A percentile compares a stretch with the other conserved stretches of the same genome.
Evolutionary conservation across 2,329 filamentous ascomycete species (phyloP).

Genomic region (Colletotrichum sp.): DNA sequence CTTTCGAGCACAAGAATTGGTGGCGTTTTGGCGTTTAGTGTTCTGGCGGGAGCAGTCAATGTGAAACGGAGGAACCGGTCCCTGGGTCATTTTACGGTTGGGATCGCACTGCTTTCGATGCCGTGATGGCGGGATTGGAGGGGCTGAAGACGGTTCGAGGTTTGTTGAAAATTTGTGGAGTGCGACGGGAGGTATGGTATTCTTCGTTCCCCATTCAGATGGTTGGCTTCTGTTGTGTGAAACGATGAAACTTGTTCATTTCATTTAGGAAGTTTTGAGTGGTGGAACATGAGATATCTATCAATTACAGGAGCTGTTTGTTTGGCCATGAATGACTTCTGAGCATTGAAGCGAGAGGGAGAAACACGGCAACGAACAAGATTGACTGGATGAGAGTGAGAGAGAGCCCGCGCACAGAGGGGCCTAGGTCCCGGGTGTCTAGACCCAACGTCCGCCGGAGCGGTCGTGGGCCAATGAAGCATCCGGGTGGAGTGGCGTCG

Average conservation of each 20-base stretch:
- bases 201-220: too few relatives aligned
- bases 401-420: background rate
- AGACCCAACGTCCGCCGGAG: background rate
- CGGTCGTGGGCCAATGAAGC: background rate
- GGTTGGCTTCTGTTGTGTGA: too few relatives aligned
- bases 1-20: background rate
- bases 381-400: background rate
- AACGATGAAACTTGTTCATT: background rate
- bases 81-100: background rate
- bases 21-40: background rate
- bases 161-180: background rate
- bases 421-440: background rate
- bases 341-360: background rate
- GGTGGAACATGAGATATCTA: background rate
- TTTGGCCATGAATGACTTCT: background rate
- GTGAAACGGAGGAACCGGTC: constrained; percentile 8
- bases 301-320: background rate
- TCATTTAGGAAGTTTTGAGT: background rate
- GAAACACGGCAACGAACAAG: background rate
- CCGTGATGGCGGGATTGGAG: background rate
- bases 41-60: background rate
- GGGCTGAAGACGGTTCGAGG: background rate
- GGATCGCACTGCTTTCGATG: background rate
- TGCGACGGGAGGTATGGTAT: too few relatives aligned
- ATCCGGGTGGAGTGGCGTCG: background rate